Evolutionary conservation across 768 basidiomycete species (phyloP).

Genomic region (Auricularia sp.): DNA sequence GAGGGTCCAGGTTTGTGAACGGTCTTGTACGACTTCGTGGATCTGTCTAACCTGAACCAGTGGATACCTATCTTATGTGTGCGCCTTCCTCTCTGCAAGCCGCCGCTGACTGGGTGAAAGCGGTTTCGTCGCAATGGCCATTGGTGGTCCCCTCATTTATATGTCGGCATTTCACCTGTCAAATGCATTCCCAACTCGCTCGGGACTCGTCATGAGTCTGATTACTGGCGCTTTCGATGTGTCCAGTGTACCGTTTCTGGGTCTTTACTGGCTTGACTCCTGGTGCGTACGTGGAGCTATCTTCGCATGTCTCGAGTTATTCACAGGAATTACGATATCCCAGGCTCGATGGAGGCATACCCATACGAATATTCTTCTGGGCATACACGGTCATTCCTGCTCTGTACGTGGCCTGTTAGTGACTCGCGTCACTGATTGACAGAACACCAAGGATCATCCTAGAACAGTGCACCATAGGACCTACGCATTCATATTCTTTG

Average conservation of each 20-base stretch:
- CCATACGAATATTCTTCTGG: slow-evolving; percentile 24
- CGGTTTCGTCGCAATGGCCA: slow-evolving; percentile 24
- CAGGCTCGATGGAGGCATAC: slow-evolving; percentile 1
- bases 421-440: background rate
- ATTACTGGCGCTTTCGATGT: slow-evolving; percentile 30
- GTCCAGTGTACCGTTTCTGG: slow-evolving; percentile 22
- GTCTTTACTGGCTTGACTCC: slow-evolving; percentile 11
- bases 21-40: background rate
- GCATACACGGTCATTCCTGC: slow-evolving; percentile 21
- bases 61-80: slow-evolving; percentile 5
- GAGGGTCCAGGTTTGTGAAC: slow-evolving; percentile 13
- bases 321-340: background rate
- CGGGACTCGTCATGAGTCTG: slow-evolving; percentile 26
- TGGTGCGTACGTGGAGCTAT: background rate
- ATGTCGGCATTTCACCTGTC: slow-evolving; percentile 28
- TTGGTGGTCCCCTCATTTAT: slow-evolving; percentile 29
- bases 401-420: slow-evolving; percentile 14
- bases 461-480: slow-evolving; percentile 23
- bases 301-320: background rate
- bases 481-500: slow-evolving; percentile 17
- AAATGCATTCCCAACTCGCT: slow-evolving; percentile 26
- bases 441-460: slow-evolving; percentile 18
- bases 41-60: background rate
- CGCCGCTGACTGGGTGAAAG: slow-evolving; percentile 2
- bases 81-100: background rate